Conservation (phyloP, 2,329 filamentous ascomycete genomes). For the Mycogone perniciosa region DNA sequence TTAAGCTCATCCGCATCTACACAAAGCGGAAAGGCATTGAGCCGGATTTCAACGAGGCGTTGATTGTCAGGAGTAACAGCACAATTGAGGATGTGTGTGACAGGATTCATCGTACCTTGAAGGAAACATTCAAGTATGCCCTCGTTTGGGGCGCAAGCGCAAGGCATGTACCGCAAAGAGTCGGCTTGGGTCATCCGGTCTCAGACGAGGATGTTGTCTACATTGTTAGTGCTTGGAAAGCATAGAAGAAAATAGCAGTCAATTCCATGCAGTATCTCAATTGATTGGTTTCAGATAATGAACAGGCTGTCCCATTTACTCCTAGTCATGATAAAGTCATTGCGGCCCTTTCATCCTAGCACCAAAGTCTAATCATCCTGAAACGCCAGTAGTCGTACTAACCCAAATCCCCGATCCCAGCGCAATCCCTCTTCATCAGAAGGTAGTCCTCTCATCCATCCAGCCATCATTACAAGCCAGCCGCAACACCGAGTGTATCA, state of each 20-base stretch:
- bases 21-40: constrained; percentile 93
- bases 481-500: neutral
- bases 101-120: constrained; percentile 84
- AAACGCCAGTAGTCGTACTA: neutral
- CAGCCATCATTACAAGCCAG: neutral
- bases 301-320: neutral
- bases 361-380: neutral
- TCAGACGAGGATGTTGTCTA: constrained; percentile 63
- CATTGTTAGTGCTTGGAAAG: constrained; percentile 59
- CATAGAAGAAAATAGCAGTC: constrained; percentile 32
- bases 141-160: constrained; percentile 97
- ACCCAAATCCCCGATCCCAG: neutral
- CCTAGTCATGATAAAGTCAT: neutral
- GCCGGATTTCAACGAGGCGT: constrained; percentile 80
- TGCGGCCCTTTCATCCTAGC: neutral
- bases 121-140: constrained; percentile 99
- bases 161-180: constrained; percentile 86
- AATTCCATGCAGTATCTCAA: neutral
- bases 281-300: neutral
- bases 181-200: constrained; percentile 78
- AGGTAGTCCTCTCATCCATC: neutral
- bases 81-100: constrained; percentile 97
- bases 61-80: constrained; percentile 85
- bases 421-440: neutral
- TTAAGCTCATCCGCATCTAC: constrained; percentile 85